phyloP scores from a whole-genome alignment of 2,329 filamentous ascomycete species.

The Blastomyces emzantsi region DNA sequence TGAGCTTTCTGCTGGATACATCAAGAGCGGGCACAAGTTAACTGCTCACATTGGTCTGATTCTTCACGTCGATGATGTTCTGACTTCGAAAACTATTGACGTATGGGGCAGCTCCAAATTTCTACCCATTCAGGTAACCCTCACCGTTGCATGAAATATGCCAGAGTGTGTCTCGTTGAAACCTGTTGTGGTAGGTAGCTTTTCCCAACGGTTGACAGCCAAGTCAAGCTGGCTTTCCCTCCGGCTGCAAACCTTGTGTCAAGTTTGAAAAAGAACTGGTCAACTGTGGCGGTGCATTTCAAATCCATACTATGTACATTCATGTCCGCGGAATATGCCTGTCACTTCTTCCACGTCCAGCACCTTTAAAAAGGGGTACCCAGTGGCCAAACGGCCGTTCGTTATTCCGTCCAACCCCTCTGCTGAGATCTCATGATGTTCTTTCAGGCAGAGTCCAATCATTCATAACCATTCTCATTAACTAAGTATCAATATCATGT shows the following conservation, averaged over 20 bases:
- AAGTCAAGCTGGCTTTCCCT: not conserved
- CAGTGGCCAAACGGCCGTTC: not conserved
- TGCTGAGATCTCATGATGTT: not conserved
- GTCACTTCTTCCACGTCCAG: too few species aligned
- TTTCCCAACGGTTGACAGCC: not conserved
- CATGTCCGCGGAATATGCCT: not conserved
- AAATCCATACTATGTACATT: not conserved
- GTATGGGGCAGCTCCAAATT: not conserved
- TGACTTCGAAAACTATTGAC: not conserved
- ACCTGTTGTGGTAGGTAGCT: not conserved
- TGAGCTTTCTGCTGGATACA: not conserved
- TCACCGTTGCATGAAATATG: not conserved
- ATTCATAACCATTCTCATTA: not conserved
- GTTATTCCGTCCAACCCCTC: not conserved
- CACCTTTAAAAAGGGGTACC: not conserved
- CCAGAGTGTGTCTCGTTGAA: not conserved
- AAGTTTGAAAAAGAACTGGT: not conserved
- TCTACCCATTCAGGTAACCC: not conserved
- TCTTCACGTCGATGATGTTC: not conserved
- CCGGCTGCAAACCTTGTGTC: not conserved
- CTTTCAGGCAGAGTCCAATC: not conserved
- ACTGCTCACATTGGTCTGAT: not conserved
- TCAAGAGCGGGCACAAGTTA: not conserved
- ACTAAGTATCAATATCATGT: too few species aligned
- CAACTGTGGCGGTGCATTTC: constrained; percentile 5